Percentiles rank a stretch among this genome's conserved stretches.
phyloP scores from a whole-genome alignment of 345 rosid genomes.

The Schrenkiella parvula region DNA sequence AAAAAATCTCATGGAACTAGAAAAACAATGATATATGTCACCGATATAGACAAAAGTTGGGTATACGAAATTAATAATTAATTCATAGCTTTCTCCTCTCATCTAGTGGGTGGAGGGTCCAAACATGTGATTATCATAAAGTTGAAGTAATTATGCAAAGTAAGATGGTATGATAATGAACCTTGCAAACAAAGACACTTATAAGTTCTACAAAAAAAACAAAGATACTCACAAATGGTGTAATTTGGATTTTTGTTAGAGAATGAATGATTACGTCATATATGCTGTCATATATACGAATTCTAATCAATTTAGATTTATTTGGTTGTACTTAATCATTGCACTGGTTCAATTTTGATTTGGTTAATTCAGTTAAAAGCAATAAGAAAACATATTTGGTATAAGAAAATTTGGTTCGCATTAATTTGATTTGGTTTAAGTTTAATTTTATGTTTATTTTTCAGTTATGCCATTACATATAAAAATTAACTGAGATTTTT shows the following conservation, averaged over 20 bases:
- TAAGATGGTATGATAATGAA: constrained; percentile 22
- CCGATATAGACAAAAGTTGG: neutral
- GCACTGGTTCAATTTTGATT: neutral
- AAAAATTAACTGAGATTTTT: too few species aligned
- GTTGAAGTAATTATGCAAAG: constrained; percentile 30
- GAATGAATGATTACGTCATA: constrained; percentile 14
- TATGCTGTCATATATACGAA: constrained; percentile 10
- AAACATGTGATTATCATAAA: constrained; percentile 33
- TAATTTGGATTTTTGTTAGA: neutral
- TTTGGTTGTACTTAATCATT: neutral
- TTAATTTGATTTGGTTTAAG: neutral
- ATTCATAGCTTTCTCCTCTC: constrained; percentile 1
- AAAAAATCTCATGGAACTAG: neutral
- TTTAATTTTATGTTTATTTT: neutral
- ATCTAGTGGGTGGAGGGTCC: constrained; percentile 49
- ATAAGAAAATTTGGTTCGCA: neutral
- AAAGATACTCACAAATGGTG: constrained; percentile 24
- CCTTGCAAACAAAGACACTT: constrained; percentile 25
- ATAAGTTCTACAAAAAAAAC: too few species aligned
- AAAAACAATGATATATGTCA: constrained; percentile 25
- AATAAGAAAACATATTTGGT: too few species aligned
- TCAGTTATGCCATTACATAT: neutral
- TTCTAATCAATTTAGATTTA: neutral
- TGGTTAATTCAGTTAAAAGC: neutral
- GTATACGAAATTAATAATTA: constrained; percentile 16